Base-by-base conservation (phyloP, 2,329 filamentous ascomycete genomes). In the Ascochyta koolunga region DNA sequence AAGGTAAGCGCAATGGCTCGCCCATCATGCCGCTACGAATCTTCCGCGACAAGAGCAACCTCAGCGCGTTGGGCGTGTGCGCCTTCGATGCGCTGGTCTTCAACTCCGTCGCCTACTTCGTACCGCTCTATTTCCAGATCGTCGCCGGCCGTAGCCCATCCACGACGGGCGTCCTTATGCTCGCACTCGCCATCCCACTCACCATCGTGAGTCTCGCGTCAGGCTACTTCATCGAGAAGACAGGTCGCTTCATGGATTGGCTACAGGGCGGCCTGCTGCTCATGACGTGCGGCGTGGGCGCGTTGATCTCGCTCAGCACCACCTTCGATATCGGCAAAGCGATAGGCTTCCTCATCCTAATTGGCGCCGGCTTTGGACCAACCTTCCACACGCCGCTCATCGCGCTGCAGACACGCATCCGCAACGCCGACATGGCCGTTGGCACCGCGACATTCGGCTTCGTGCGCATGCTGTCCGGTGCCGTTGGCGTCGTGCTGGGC, bases 121-220 rank as follows among this genome's bases (percentile, higher is more conserved):
- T 92, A 1, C 89, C 89, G 0, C 79, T 91, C 0, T 91, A 89
- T 73, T 89, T 90, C 55, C 89, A 93, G 69, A 81, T 86, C 10
- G 86, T 88, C 0, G 81, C 86, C 2, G 79, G 80, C n/a, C 81
- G 81, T 1, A 80, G 79, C 0, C 84, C 87, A 0, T 76, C 88
- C 33, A 76, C 78, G 10, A 86, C 85, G 0, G 81, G 80, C 51
- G 60, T 87, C 0, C 81, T 86, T 24, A 79, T 89, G 37, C 77
- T 91, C 1, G 86, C 88, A 0, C 80, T 87, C 24, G 84, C 70
- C 0, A 55, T 77, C 16, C 70, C 73, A 0, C 77, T 81, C 43
- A 79, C 82, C 1, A 48, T 76, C 4, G 66, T 77, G 0, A 80
- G 76, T n/a, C 75, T 83, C 16, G 42, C 72, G 1, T 74, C 75